Base-by-base conservation (phyloP, 1,284 basidiomycete species). In the Neolentinus lepideus region DNA sequence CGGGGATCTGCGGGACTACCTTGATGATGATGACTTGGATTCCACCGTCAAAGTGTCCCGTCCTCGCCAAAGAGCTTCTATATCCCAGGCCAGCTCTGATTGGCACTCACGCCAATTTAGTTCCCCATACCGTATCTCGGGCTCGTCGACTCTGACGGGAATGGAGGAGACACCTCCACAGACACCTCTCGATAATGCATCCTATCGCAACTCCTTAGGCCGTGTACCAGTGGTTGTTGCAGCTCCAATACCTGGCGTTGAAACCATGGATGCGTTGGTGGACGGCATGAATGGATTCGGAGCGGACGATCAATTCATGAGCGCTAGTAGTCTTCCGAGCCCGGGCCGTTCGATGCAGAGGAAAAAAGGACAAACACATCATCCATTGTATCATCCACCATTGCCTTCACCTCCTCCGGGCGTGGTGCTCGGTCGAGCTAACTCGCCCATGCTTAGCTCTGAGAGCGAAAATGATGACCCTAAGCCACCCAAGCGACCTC, bases 221-320 rank as follows among this genome's bases (percentile, higher is more conserved):
- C 66, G 75, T 51, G 81, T 85, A 57, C 77, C 84, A 19, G 83
- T 84, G n/a, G 68, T 89, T 36, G 87, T 92, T 14, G 80, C 88
- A 35, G 88, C 88, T 22, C 87, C 88, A 10, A 72, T 88, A 8
- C 67, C 87, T 2, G 88, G 87, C 8, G 88, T 92, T 14, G 88
- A 90, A 69, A 82, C 82, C 9, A 88, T 92, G 84, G 90, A 93
- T 65, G 88, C 89, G 14, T 71, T 93, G 55, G 90, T 92, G 14
- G 90, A 91, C 61, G 85, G 85, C 11, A 90, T 93, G 86, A 91
- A 91, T 63, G 83, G 82, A 47, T 67, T 70, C 27, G 68, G 66
- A 48, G 66, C 58, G 69, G 80, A 76, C 59, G 82, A 85, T 54
- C 76, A 83, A 58, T 71, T 80, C 60, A 71, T 80, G 58, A 73